Base-by-base conservation (phyloP, 345 rosid genomes). In the Populus pruinosa region DNA sequence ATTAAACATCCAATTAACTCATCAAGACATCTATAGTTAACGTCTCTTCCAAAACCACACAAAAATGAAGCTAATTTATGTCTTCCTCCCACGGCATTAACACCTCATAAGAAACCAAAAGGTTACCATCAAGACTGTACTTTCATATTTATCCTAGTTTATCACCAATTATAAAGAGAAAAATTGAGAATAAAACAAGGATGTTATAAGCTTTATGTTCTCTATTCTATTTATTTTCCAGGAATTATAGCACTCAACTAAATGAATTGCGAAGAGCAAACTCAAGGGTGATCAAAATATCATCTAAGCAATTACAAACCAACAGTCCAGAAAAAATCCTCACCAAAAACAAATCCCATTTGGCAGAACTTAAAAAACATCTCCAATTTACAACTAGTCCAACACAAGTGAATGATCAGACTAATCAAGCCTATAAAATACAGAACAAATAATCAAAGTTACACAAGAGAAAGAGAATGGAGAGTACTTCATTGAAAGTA, bases 401-500 rank as follows among this genome's bases (percentile, higher is more conserved):
- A 50, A 31, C 68, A 65, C 17, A 16, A 25, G 66, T 25, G 33
- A 62, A 12, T 27, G 47, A 33, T 16, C 68, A 66, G 64, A 31
- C 53, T 14, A 47, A 20, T n/a, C 29, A 29, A n/a, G 35, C 21
- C 20, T 23, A 20, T 5, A 9, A 63, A 38, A 3, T 1, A 38
- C 5, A 38, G 16, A 62, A 27, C 29, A 55, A 44, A 36, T 17
- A 69, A 36, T 21, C 68, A 27, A 61, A 35, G 20, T 36, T 55
- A 1, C 67, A 25, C 17, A 59, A 64, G 61, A 20, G 29, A 66
- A 68, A 65, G 27, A 41, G 27, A 17, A 47, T 4, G 63, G 62
- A 47, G 35, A 17, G 23, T 23, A 91, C 99, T 89, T 92, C 99
- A 33, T 74, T 83, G 82, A 95, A 95, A 83, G 98, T 95, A 71